These are phyloP conservation scores for Lycium ferocissimum DNA, from an alignment of 257 asterid species.

Conservation along the genomic window DNA sequence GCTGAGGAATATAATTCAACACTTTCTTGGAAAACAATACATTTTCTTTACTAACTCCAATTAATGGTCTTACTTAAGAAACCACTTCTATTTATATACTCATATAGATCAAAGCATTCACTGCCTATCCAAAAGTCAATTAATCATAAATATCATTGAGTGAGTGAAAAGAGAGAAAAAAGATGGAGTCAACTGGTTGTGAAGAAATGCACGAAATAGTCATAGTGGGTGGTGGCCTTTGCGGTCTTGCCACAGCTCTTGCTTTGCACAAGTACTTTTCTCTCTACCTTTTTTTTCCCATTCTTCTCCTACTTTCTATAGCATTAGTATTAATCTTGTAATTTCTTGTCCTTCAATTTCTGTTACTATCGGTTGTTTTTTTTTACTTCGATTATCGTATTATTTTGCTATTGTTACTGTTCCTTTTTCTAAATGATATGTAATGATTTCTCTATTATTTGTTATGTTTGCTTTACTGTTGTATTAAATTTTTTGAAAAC, in stretches of 20 bases:
- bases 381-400: no score
- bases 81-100: neutral
- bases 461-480: no score
- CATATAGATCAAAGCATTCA: neutral
- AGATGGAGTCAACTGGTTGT: constrained; percentile 34
- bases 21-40: no score
- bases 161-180: neutral
- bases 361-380: no score
- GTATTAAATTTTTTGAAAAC: no score
- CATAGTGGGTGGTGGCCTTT: constrained; percentile 51
- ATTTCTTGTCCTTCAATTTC: no score
- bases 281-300: neutral
- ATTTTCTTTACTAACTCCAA: neutral
- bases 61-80: neutral
- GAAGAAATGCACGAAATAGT: constrained; percentile 40
- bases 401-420: no score
- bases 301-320: no score
- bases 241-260: constrained; percentile 54
- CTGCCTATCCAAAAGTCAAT: neutral
- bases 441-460: no score
- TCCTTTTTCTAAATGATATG: no score
- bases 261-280: constrained; percentile 45
- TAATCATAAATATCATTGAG: neutral
- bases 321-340: no score
- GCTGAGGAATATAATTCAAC: no score